Evolutionary conservation across 2,329 filamentous ascomycete species (phyloP).

Genomic region (Xylaria sp.): DNA sequence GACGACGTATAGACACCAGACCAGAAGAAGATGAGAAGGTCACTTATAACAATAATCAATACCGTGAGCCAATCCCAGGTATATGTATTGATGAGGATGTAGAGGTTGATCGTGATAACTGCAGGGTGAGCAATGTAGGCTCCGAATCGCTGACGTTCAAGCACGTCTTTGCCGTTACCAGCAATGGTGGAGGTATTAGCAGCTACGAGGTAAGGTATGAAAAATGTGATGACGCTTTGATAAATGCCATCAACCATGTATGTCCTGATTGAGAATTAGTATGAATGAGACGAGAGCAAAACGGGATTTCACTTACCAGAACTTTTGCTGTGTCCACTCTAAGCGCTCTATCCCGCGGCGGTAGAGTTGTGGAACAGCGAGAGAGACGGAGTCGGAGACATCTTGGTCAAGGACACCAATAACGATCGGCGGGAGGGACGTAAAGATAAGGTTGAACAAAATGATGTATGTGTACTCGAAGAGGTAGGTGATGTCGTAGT

Average conservation of each 20-base stretch:
- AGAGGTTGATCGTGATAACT: constrained; percentile 89
- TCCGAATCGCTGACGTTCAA: constrained; percentile 85
- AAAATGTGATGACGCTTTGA: constrained; percentile 94
- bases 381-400: constrained; percentile 90
- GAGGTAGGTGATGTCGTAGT: constrained; percentile 96
- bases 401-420: constrained; percentile 98
- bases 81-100: constrained; percentile 96
- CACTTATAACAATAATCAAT: constrained; percentile 83
- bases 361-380: constrained; percentile 95
- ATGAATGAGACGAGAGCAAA: constrained; percentile 1
- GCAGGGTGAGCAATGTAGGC: constrained; percentile 86
- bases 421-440: constrained; percentile 91
- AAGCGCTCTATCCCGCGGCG: constrained; percentile 93
- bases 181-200: constrained; percentile 74
- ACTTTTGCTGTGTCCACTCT: constrained; percentile 96
- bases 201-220: constrained; percentile 88
- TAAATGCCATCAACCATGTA: constrained; percentile 97
- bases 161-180: constrained; percentile 77
- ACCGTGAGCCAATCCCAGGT: constrained; percentile 98
- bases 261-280: constrained; percentile 63
- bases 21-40: constrained; percentile 93
- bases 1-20: constrained; percentile 82
- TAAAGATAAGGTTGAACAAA: constrained; percentile 96
- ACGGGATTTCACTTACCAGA: constrained; percentile 76
- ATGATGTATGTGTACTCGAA: constrained; percentile 99